Evolutionary conservation across 495 filamentous ascomycete species (phyloP).

Genomic region (Penicillium robsamsonii): DNA sequence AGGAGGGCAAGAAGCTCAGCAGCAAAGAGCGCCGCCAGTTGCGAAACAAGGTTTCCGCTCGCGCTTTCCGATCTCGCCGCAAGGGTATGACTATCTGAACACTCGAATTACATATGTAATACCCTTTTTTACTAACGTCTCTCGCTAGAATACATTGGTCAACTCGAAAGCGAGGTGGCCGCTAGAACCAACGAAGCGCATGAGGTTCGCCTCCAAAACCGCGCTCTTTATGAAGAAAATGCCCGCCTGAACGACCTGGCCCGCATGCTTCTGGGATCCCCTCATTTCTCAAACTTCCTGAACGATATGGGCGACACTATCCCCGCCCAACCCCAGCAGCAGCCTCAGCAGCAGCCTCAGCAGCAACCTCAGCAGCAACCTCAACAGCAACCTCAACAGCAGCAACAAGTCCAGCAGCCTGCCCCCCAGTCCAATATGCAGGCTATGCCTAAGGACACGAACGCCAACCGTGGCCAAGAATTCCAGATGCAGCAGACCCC

Average conservation of each 20-base stretch:
- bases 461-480: conserved; percentile 54
- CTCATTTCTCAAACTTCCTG: conserved; percentile 80
- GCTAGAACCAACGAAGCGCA: conserved; percentile 66
- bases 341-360: conserved; percentile 40
- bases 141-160: conserved; percentile 80
- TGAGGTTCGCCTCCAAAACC: conserved; percentile 70
- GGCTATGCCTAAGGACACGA: conserved; percentile 58
- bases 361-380: conserved; percentile 38
- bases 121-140: conserved; percentile 41
- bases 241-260: conserved; percentile 72
- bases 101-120: not conserved
- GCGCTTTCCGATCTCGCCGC: conserved; percentile 90
- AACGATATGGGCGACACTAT: conserved; percentile 62
- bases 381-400: conserved; percentile 44
- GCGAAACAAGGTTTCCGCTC: conserved; percentile 96
- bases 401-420: conserved; percentile 33
- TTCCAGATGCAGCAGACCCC: conserved; percentile 58
- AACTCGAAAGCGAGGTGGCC: conserved; percentile 84
- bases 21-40: conserved; percentile 93
- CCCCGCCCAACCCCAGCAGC: conserved; percentile 40
- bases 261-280: conserved; percentile 78
- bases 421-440: conserved; percentile 11
- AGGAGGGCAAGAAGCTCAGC: conserved; percentile 95
- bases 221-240: conserved; percentile 74
- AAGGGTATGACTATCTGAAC: conserved; percentile 67